These are phyloP conservation scores for Oryza meridionalis DNA, from an alignment of 176 grass and related monocot genomes.

Conservation along the genomic window DNA sequence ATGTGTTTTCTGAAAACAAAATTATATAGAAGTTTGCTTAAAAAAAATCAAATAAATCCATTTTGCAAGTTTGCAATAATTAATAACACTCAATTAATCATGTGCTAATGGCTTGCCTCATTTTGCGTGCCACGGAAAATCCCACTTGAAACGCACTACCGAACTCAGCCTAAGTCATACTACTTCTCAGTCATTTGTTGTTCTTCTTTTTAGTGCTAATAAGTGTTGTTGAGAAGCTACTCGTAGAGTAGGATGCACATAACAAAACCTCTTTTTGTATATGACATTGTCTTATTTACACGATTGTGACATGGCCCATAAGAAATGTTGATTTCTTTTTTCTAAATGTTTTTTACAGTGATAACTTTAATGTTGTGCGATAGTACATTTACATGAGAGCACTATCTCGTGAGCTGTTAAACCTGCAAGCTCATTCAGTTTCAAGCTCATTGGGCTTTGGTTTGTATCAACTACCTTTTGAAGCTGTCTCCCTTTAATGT, in stretches of 20 bases:
- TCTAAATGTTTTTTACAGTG: background rate
- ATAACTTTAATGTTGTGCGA: background rate
- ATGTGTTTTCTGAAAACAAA: too few relatives aligned
- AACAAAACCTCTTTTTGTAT: background rate
- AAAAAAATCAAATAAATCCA: too few relatives aligned
- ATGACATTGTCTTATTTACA: slow-evolving; percentile 2
- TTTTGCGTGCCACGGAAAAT: too few relatives aligned
- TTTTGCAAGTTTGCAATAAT: too few relatives aligned
- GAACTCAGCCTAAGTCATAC: too few relatives aligned
- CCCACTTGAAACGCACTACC: too few relatives aligned
- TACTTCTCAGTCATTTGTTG: background rate
- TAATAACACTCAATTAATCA: too few relatives aligned
- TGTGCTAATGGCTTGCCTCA: too few relatives aligned
- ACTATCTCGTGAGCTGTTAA: background rate
- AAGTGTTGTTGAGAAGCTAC: background rate
- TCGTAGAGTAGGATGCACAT: background rate
- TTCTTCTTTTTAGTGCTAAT: slow-evolving; percentile 13
- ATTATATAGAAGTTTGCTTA: too few relatives aligned
- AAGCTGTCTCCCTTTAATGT: background rate
- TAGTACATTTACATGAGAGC: background rate
- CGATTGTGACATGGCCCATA: background rate
- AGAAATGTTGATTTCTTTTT: background rate
- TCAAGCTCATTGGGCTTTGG: background rate
- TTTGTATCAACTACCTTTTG: background rate
- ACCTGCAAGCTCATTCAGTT: background rate